Base-by-base conservation (phyloP, 345 rosid genomes). In the Limnanthes douglasii region DNA sequence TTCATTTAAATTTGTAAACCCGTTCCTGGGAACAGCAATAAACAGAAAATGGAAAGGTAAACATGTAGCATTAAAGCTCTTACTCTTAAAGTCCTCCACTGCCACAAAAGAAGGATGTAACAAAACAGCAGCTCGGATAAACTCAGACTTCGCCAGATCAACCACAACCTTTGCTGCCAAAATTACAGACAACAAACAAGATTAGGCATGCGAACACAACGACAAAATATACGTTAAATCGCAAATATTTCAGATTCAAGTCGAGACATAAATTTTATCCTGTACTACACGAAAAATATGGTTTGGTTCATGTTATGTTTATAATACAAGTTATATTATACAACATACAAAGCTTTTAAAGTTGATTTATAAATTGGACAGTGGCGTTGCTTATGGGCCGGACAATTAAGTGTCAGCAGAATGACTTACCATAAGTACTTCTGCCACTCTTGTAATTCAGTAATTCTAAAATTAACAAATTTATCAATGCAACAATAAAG, bases 91-190 rank as follows among this genome's bases (percentile, higher is more conserved):
- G 40, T 78, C 84, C 5, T 66, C 80, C 16, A 64, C 37, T 26
- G 65, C 32, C 27, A 78, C 73, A 11, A 63, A 49, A 9, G 75
- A 59, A 51, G 92, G 92, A 59, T 78, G 92, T 29, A 57, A 53
- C 37, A 78, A 38, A 20, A 66, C 77, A 28, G 75, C 75, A n/a
- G 80, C 78, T 59, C 68, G 66, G 44, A 74, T 51, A 43, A 61
- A 41, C 3, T 28, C 68, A 10, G 14, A 12, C 47, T 61, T 71
- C 6, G 71, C 64, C 15, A 74, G 49, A 39, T 57, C 70, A 45
- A 56, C 77, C 26, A 78, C 78, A 38, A 64, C 70, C 52, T 78
- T 78, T 39, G 80, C 84, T 74, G 72, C 41, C 23, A 45, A 54
- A 12, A 41, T 15, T 4, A 29, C 4, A 34, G 5, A 6, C 6